Conservation (phyloP, 352 stramenopile species). For the Globisporangium splendens region DNA sequence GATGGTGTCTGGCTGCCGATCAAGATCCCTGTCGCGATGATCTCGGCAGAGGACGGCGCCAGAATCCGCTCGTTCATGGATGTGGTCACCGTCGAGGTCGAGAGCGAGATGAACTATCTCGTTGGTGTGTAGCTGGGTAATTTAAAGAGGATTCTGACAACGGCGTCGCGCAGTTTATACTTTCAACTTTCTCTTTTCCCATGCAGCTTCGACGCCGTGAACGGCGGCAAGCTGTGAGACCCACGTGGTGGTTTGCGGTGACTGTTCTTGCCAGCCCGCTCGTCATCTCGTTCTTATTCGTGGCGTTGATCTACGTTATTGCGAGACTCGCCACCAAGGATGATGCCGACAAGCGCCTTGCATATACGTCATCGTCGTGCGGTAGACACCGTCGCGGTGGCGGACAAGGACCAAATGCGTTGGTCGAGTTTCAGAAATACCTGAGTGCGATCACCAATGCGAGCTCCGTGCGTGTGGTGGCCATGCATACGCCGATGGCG, state of each 20-base stretch:
- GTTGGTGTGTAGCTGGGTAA: slow-evolving; percentile 7
- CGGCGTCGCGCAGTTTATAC: background rate
- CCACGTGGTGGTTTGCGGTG: no score
- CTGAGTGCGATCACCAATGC: background rate
- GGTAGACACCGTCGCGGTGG: background rate
- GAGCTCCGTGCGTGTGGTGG: slow-evolving; percentile 1
- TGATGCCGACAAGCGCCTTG: no score
- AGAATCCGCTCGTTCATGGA: slow-evolving; percentile 13
- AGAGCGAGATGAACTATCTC: slow-evolving; percentile 11
- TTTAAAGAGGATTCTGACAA: background rate
- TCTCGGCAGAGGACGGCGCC: slow-evolving; percentile 8
- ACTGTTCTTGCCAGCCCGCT: no score
- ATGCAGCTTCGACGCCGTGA: no score
- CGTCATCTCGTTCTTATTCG: no score
- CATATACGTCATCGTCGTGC: no score
- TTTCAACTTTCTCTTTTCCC: no score
- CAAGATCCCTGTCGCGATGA: slow-evolving; percentile 11
- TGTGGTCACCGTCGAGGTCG: slow-evolving; percentile 10
- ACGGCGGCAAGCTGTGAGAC: no score
- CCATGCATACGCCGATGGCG: background rate
- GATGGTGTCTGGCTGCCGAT: slow-evolving; percentile 9
- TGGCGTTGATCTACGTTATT: no score
- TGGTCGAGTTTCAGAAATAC: background rate
- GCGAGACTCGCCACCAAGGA: no score
- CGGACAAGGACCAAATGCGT: background rate